Base-by-base conservation (phyloP, 23 red algal species). In the Pyropia yezoensis region DNA sequence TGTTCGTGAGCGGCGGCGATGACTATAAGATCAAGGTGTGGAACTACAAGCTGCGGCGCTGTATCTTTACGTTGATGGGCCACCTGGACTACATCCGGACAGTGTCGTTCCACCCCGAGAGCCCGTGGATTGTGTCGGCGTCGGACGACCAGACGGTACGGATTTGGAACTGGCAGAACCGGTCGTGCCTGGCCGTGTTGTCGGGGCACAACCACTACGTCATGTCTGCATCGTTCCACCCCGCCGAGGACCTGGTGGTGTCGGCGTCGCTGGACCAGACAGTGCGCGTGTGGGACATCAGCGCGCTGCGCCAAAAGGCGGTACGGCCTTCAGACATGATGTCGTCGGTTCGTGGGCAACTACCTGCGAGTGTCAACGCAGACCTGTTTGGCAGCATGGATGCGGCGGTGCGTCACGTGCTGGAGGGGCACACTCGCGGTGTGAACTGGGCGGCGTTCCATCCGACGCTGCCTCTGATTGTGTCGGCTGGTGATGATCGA, bases 91-190 rank as follows among this genome's bases (percentile, higher is more conserved):
- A 98, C 57, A 86, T 98, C 63, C 72, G 94, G 29, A 98, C 94
- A 16, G 94, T 98, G 18, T 89, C 83, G 51, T 98, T 98, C 69
- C 94, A 98, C 62, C 85, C 91, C 59, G 94, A 98, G 68, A 79
- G 75, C 55, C 94, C 94, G 33, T 98, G 94, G 94, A 88, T 98
- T 50, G 94, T 98, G 16, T 98, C 94, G 56, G 94, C 94, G 57
- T 87, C 79, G 14, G 94, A 98, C 54, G 94, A 98, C 82, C 94
- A 98, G 76, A 98, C 94, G 29, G 83, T 98, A 52, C 94, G 94
- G 29, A 76, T 98, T 33, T 98, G 94, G 94, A 98, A 98, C 71
- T 98, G 94, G 94, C 94, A 98, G 67, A 98, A 98, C 56, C 83
- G 94, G 19, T 80, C 78, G 49, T 98, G 94, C 32, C 72, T 98